Percentiles rank a stretch among this genome's conserved stretches.
Conservation (phyloP, 139 green algal species). For the Tetradesmus obliquus region DNA sequence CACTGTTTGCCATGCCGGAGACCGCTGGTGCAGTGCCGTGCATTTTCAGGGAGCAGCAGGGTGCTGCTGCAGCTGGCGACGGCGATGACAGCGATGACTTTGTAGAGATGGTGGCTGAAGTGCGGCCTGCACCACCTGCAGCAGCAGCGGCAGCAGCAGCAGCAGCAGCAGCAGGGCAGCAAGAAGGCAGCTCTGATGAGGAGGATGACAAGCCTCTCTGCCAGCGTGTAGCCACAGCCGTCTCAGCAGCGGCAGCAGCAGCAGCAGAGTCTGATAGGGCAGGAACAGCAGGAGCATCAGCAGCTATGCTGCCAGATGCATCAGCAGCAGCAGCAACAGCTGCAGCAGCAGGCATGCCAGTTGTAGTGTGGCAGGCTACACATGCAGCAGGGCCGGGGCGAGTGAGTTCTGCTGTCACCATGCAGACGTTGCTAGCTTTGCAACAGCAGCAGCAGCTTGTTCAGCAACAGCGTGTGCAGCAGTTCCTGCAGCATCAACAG, state of each 20-base stretch:
- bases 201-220: background rate
- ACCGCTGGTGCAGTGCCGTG: slow-evolving; percentile 9
- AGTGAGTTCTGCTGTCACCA: background rate
- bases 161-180: slow-evolving; percentile 4
- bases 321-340: background rate
- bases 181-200: background rate
- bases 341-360: background rate
- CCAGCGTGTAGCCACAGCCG: background rate
- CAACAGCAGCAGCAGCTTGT: background rate
- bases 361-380: background rate
- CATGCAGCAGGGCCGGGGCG: background rate
- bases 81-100: background rate
- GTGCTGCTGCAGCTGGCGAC: background rate
- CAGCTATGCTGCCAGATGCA: background rate
- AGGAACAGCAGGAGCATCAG: background rate
- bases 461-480: background rate
- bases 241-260: background rate
- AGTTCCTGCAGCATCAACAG: background rate
- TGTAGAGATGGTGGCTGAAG: slow-evolving; percentile 3
- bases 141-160: background rate
- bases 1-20: slow-evolving; percentile 9
- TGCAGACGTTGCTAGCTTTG: background rate
- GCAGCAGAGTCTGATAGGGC: background rate
- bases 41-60: slow-evolving; percentile 26
- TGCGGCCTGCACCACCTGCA: background rate